Evolutionary conservation across 352 stramenopile species (phyloP), one percentile per base, ranked within the genome.

Genomic region (Thalassiosira delicatula): DNA sequence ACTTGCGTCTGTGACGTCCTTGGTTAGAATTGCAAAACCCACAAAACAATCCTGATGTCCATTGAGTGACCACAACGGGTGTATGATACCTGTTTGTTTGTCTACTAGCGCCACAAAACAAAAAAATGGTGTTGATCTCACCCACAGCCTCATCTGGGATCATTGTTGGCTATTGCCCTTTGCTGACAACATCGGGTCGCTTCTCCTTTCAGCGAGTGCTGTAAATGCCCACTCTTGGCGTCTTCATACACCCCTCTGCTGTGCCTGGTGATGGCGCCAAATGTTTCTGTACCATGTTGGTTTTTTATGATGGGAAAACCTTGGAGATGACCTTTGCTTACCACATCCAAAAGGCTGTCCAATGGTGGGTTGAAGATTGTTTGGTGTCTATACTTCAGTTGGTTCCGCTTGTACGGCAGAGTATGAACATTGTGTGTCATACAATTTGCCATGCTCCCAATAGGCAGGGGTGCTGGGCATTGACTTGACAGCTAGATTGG

Each of bases 381-480:
- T 19, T 80, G 70, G 27, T 84, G 70, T 14, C 76, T 73, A 32
- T 72, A 80, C 63, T 74, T 80, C 0, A 79, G 12, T 54, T 63
- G 32, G 27, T 80, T 72, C 60, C 66, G 60, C 12, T 59, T 66
- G 35, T 68, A 33, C 25, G 32, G 59, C 7, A 68, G 8, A 0
- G 59, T 68, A n/a, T 68, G 35, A 12, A 68, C 32, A 32, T 60
- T 30, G 54, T 17, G 3, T 42, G 35, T 12, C 21, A n/a, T 2
- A 14, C 11, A 17, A 42, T 42, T 5, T 42, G 35, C 12, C 5
- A 42, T 42, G 35, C 35, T 42, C 5, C 12, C 12, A 59, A 32
- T 14, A 29, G 19, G 11, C n/a, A 23, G 25, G 7, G 46, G 11
- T 56, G n/a, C n/a, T n/a, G 42, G 21, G 37, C 8, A 23, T 70